Evolutionary conservation across 164 flowering plant species (phyloP), one percentile per base, ranked within the genome.

Genomic region (Warburgia ugandensis): DNA sequence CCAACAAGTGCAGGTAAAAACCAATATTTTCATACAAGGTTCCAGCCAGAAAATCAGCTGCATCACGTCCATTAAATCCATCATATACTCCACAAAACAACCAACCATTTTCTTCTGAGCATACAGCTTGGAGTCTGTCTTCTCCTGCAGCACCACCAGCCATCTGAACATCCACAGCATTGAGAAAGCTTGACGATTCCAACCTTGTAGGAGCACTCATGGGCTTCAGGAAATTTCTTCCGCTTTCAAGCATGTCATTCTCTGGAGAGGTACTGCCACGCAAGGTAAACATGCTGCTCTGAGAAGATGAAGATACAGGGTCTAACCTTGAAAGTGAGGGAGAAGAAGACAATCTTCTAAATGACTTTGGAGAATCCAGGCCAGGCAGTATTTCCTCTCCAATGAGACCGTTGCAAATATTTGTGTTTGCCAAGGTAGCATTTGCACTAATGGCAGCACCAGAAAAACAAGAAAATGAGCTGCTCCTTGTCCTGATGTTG

Each of bases 141-240:
- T 64, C 68, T 12, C 68, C 68, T 30, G 68, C 68, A 42, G 68
- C 68, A 13, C 68, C 68, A 33, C 68, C 68, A 53, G 68, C 68
- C 59, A 64, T 54, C 35, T 64, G 63, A 36, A 59, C 59, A 54
- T 59, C 68, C 60, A 58, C 21, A 13, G 59, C 68, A 54, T 37
- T 59, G 23, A 64, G 68, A 53, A 64, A 58, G 52, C 60, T 54
- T 45, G 62, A 57, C 14, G 62, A 56, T 29, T 64, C 68, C n/a
- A 35, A 48, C 36, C 50, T 48, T 26, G 59, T 54, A 22, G 68
- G 63, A 54, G 68, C 63, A 54, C 68, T 64, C 63, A 58, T 58
- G 28, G 68, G 55, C 31, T 52, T 53, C 63, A 43, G 42, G 14
- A 42, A 30, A 41, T 11, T 54, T 42, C 31, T 42, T 21, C 55